Evolutionary conservation across 257 asterid species (phyloP), one percentile per base, ranked within the genome.

Genomic region (Nicotiana paniculata): DNA sequence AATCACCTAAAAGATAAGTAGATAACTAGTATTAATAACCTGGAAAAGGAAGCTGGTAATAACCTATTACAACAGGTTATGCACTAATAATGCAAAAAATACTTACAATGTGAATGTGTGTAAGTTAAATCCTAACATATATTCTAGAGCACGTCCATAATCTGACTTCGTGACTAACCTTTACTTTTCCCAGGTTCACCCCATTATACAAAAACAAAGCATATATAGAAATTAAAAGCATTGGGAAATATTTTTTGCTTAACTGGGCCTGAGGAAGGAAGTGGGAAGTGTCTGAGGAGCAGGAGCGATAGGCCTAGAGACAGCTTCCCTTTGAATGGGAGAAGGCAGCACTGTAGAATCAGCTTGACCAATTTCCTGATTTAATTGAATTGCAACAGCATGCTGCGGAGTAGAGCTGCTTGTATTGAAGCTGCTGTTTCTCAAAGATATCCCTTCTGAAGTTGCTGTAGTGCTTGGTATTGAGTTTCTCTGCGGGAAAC

Each of bases 401-500:
- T 83, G 83, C 0, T 83, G 81, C 35, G 77, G 43, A 37, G 32
- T 35, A 26, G 48, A 43, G 72, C 6, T 43, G 28, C 63, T 68
- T 26, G 82, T 79, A 33, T 58, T 43, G 0, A 15, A 9, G 30
- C 65, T 83, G 57, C n/a, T 62, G 61, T 85, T 51, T 53, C 6
- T 72, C 61, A 24, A 46, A 72, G 58, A 74, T 15, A 51, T 5
- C 13, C 79, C 79, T 18, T 37, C 55, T 39, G n/a, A 9, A 35
- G 62, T 75, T 6, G 88, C 39, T 51, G 81, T 17, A 58, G 87
- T 69, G 55, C 21, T 81, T 2, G 81, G 87, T 7, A 9, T 64
- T 5, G 89, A 81, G 72, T 30, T 64, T 74, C 84, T 77, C 72
- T 70, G 86, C 0, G 87, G 87, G 46, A 86, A 86, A 58, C 89